These are phyloP conservation scores for Astragalus glycyphyllos DNA, from an alignment of 306 rosid species.

Conservation along the genomic window DNA sequence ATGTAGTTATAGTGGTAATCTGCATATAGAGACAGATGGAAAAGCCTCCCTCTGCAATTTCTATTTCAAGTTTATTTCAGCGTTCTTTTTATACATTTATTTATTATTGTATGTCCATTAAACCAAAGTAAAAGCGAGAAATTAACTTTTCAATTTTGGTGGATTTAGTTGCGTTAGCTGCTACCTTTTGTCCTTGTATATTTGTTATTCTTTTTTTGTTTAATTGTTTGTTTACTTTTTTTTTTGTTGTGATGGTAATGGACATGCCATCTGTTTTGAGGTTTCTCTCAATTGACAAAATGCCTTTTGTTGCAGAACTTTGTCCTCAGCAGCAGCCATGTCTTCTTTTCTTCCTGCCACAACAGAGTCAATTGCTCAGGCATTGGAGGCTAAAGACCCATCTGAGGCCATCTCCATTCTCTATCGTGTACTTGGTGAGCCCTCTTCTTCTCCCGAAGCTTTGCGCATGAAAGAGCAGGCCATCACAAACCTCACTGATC, in stretches of 20 bases:
- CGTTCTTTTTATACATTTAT: too few species aligned
- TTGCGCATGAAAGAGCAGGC: slow-evolving; percentile 87
- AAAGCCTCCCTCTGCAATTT: not conserved
- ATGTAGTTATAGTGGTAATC: too few species aligned
- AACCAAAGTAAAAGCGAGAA: not conserved
- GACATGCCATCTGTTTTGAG: slow-evolving; percentile 8
- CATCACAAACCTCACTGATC: slow-evolving; percentile 73
- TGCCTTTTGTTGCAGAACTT: slow-evolving; percentile 52
- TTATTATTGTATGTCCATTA: too few species aligned
- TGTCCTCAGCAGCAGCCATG: slow-evolving; percentile 54
- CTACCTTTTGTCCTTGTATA: not conserved
- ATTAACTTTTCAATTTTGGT: not conserved
- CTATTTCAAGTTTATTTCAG: not conserved
- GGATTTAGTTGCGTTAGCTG: not conserved
- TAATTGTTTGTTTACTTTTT: not conserved
- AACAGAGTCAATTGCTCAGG: slow-evolving; percentile 72
- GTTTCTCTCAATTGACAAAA: slow-evolving; percentile 37
- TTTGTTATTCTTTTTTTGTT: not conserved
- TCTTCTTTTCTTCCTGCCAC: slow-evolving; percentile 79
- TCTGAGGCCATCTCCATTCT: slow-evolving; percentile 80
- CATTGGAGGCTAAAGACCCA: slow-evolving; percentile 72
- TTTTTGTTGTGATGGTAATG: slow-evolving; percentile 1
- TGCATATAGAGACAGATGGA: not conserved
- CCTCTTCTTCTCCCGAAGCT: slow-evolving; percentile 85
- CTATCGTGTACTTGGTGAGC: slow-evolving; percentile 73